phyloP scores from a whole-genome alignment of 768 basidiomycete genomes.

The Leccinum broughii region DNA sequence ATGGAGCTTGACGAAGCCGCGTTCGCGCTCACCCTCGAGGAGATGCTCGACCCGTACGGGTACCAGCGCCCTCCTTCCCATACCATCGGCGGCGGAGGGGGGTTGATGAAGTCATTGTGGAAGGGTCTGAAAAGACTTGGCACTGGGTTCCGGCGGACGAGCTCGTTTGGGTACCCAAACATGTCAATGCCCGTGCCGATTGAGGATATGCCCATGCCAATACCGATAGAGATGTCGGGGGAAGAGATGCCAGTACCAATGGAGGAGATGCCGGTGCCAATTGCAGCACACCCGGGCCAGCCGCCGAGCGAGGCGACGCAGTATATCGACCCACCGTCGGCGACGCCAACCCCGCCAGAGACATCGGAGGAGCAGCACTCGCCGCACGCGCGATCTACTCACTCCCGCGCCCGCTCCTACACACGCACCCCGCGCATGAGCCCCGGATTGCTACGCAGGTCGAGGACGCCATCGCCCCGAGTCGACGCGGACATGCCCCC shows the following conservation, averaged over 20 bases:
- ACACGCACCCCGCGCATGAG: background rate
- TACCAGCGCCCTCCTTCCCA: slow-evolving; percentile 6
- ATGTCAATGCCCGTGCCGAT: background rate
- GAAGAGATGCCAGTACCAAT: background rate
- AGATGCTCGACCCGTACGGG: slow-evolving; percentile 1
- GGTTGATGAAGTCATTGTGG: slow-evolving; percentile 34
- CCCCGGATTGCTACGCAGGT: slow-evolving; percentile 5
- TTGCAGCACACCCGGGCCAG: background rate
- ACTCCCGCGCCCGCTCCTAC: background rate
- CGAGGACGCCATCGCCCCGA: background rate
- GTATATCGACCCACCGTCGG: slow-evolving; percentile 13
- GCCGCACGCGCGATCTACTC: slow-evolving; percentile 12
- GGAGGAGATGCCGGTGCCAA: background rate
- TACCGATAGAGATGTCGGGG: background rate
- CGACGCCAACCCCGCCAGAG: slow-evolving; percentile 11
- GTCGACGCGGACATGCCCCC: background rate
- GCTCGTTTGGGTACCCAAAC: slow-evolving; percentile 5
- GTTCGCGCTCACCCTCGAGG: slow-evolving; percentile 1
- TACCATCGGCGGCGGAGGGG: slow-evolving; percentile 1
- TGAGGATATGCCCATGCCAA: background rate
- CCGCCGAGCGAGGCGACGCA: slow-evolving; percentile 11
- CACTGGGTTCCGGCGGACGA: slow-evolving; percentile 15
- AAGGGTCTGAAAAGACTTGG: slow-evolving; percentile 33
- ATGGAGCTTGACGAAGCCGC: slow-evolving; percentile 27
- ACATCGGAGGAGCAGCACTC: slow-evolving; percentile 23